Conservation (phyloP, 2,329 filamentous ascomycete species). For the Epichloe scottii region DNA sequence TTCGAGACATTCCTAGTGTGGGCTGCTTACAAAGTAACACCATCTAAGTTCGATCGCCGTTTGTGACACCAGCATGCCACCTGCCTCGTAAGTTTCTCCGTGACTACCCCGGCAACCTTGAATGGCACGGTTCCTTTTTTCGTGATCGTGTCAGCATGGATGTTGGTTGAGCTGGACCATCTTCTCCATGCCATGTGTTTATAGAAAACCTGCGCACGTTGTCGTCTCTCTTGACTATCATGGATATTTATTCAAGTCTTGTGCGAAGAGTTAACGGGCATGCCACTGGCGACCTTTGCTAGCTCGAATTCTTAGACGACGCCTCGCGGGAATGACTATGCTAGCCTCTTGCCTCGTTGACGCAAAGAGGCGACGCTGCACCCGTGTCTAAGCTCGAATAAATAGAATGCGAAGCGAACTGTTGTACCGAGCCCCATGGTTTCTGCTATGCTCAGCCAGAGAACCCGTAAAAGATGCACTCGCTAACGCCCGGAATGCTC, state of each 20-base stretch:
- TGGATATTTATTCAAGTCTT: too few species aligned
- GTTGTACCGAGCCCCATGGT: constrained; percentile 1
- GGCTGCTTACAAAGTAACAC: neutral
- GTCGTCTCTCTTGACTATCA: too few species aligned
- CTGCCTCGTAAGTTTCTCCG: neutral
- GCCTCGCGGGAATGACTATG: neutral
- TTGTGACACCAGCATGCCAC: neutral
- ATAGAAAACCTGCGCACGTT: too few species aligned
- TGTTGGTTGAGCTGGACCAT: too few species aligned
- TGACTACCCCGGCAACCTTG: neutral
- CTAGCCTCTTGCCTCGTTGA: neutral
- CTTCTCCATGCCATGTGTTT: too few species aligned
- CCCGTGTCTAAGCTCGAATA: neutral
- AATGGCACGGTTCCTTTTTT: too few species aligned
- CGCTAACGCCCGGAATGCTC: neutral
- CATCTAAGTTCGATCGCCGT: neutral
- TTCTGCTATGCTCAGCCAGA: neutral
- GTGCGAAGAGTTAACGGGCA: neutral
- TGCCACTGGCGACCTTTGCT: constrained; percentile 1
- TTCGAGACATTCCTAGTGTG: neutral
- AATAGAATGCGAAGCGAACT: neutral
- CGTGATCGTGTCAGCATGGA: too few species aligned
- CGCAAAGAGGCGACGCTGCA: neutral
- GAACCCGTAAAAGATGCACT: neutral
- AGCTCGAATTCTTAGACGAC: constrained; percentile 3